Evolutionary conservation across 805 yeast species (phyloP), one percentile per base, ranked within the genome.

Genomic region (Candida patagonica): DNA sequence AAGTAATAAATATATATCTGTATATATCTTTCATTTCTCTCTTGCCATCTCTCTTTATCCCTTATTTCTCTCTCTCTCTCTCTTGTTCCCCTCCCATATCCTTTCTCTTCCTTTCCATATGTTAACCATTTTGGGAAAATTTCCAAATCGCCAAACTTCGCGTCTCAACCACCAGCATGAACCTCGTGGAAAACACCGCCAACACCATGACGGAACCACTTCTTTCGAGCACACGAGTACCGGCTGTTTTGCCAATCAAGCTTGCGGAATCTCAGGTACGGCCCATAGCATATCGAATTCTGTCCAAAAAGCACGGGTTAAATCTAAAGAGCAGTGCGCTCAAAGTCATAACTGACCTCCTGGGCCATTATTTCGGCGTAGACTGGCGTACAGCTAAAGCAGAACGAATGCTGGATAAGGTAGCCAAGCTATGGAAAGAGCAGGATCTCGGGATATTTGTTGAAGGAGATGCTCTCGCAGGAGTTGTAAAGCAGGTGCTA

Each of bases 291-390:
- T 92, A 88, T 58, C 67, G 98, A 30, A 74, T 89, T 1, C 60
- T 92, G 6, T 84, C 97, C 4, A 89, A 87, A 60, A 92, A 89
- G 55, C 89, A 86, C 56, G 96, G 96, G 0, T 70, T 92, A 22
- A 87, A 87, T 57, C 73, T 92, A 47, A 86, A 89, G 53, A 78
- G 96, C 0, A 79, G 82, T 47, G 97, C 96, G 0, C 65, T 92
- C 12, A 72, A 68, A 32, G 71, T 72, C 1, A 62, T 92, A 24
- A 83, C 96, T 1, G 77, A 76, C n/a, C 71, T 75, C 39, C 67
- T 92, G 20, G 92, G 96, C 2, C 68, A 67, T 30, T 70, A 71
- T 32, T 88, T 78, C 59, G 97, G 97, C 8, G 73, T 73, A 6
- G 87, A 86, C 37, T 89, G 98, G 97, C 73, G 83, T 51, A 73